A percentile compares a stretch with the other conserved stretches of the same genome.
Evolutionary conservation across 345 rosid species (phyloP).

Genomic region (Cardamine chenopodiifolia): DNA sequence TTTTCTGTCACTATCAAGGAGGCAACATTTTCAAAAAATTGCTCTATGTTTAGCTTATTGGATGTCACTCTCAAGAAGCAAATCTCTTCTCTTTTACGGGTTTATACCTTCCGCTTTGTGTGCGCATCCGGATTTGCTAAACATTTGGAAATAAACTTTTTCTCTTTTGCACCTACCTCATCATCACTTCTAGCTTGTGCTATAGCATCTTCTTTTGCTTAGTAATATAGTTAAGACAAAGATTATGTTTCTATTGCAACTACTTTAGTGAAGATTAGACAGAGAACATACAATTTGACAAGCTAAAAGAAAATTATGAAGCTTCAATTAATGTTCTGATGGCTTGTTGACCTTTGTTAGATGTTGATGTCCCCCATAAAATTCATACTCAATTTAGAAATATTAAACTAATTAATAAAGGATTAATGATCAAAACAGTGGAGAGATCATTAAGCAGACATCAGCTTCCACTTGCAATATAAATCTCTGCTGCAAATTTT

Average conservation of each 20-base stretch:
- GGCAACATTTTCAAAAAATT: too few relatives aligned
- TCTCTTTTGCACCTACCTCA: constrained; percentile 33
- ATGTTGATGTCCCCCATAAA: constrained; percentile 16
- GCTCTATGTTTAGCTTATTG: not conserved
- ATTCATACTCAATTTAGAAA: constrained; percentile 2
- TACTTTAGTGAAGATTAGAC: not conserved
- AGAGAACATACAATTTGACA: not conserved
- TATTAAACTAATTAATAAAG: constrained; percentile 13
- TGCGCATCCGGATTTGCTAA: constrained; percentile 21
- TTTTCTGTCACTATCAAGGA: constrained; percentile 27
- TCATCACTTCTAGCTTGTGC: constrained; percentile 14
- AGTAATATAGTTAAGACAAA: not conserved
- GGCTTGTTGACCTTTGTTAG: constrained; percentile 19
- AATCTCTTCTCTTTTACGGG: constrained; percentile 6
- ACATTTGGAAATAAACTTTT: not conserved
- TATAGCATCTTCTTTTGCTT: constrained; percentile 23
- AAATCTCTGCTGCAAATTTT: not conserved
- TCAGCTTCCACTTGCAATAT: constrained; percentile 39
- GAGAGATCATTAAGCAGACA: constrained; percentile 24
- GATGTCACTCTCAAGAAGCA: constrained; percentile 28
- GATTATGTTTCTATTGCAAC: not conserved
- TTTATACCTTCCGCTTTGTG: constrained; percentile 27
- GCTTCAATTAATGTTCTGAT: not conserved
- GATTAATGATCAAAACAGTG: constrained; percentile 33
- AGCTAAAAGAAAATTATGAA: not conserved